A percentile compares a stretch with the other conserved stretches of the same genome.
Evolutionary conservation across 148 eudicot genomes (phyloP).

Genomic region (Diospyros kaki): DNA sequence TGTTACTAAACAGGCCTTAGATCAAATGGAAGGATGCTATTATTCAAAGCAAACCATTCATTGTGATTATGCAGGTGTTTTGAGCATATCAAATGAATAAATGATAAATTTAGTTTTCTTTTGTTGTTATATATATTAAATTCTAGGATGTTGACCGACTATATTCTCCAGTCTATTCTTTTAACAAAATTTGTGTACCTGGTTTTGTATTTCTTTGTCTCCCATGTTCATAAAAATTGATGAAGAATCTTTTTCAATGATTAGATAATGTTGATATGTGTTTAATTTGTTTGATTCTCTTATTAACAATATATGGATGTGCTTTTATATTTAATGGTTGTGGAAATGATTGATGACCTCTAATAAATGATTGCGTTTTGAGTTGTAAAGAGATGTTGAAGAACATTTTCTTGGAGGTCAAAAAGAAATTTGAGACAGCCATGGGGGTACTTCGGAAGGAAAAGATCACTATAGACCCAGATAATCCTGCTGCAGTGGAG

Average conservation of each 20-base stretch:
- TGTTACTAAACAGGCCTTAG: too few relatives aligned
- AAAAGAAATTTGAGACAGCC: conserved; percentile 84
- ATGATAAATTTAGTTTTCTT: too few relatives aligned
- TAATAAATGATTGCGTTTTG: conserved; percentile 21
- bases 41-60: too few relatives aligned
- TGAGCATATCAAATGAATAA: too few relatives aligned
- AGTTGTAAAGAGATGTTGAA: conserved; percentile 71
- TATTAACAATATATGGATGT: conserved; percentile 38
- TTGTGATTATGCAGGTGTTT: too few relatives aligned
- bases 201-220: neutral
- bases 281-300: neutral
- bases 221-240: neutral
- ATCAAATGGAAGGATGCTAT: too few relatives aligned
- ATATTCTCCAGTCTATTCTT: too few relatives aligned
- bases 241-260: neutral
- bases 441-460: conserved; percentile 60
- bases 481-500: conserved; percentile 70
- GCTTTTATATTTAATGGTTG: neutral
- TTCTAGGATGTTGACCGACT: too few relatives aligned
- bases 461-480: conserved; percentile 89
- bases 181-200: neutral
- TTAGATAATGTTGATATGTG: neutral
- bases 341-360: neutral
- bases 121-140: too few relatives aligned
- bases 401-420: conserved; percentile 72